A percentile compares a stretch with the other conserved stretches of the same genome.
Conservation (phyloP, 345 rosid genomes). For the Geranium rotundifolium region DNA sequence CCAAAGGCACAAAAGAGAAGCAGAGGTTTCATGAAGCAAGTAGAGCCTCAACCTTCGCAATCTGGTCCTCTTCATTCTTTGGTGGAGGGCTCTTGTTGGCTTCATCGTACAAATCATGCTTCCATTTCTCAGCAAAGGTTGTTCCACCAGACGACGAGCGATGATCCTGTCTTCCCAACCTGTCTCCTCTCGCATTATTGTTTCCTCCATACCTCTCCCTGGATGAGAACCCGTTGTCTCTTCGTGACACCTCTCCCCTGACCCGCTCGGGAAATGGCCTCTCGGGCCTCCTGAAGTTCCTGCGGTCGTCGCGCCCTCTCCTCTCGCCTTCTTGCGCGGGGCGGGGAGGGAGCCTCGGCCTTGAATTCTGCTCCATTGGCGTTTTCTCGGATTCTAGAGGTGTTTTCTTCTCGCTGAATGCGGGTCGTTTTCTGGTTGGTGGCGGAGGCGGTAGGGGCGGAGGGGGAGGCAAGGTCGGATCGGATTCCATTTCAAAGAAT, state of each 20-base stretch:
- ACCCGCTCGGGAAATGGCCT: conserved; percentile 26
- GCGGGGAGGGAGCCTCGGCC: conserved; percentile 17
- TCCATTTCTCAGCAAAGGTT: conserved; percentile 67
- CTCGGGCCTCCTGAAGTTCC: conserved; percentile 30
- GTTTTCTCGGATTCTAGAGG: conserved; percentile 27
- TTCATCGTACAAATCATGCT: conserved; percentile 80
- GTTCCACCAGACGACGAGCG: conserved; percentile 16
- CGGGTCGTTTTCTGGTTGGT: conserved; percentile 55
- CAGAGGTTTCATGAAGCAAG: conserved; percentile 37
- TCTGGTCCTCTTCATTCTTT: conserved; percentile 77
- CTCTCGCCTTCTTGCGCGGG: conserved; percentile 23
- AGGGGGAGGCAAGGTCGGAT: conserved; percentile 20
- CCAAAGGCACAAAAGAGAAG: background rate
- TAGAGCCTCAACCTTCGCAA: conserved; percentile 84
- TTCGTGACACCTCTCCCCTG: conserved; percentile 33
- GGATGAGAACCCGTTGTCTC: conserved; percentile 18
- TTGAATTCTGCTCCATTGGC: conserved; percentile 22
- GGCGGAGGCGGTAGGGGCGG: conserved; percentile 1
- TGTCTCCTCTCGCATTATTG: conserved; percentile 38
- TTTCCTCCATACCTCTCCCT: conserved; percentile 39
- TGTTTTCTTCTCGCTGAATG: conserved; percentile 72
- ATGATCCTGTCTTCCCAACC: conserved; percentile 39
- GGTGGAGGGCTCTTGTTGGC: conserved; percentile 55
- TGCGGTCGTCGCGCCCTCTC: conserved; percentile 32
- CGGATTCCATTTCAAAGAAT: conserved; percentile 45